Evolutionary conservation across 495 filamentous ascomycete genomes (phyloP).

Genomic region (Poronia punctata): DNA sequence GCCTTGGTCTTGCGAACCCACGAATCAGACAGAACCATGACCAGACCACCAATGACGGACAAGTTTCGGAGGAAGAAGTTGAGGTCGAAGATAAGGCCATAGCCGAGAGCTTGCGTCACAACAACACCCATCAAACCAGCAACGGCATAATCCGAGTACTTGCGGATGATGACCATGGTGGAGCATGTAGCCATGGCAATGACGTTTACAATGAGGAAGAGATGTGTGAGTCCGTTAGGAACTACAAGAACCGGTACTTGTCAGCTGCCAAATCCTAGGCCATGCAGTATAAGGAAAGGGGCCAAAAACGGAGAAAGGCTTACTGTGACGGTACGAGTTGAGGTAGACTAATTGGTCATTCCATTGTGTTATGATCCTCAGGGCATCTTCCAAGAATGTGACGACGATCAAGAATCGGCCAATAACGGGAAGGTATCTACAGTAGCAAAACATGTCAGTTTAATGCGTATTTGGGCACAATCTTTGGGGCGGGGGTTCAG

Average conservation of each 20-base stretch:
- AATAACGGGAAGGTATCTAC: conserved; percentile 87
- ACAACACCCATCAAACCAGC: conserved; percentile 84
- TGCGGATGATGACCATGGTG: conserved; percentile 79
- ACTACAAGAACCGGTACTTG: conserved; percentile 45
- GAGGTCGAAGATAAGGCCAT: conserved; percentile 96
- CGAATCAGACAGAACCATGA: conserved; percentile 96
- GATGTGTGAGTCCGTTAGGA: conserved; percentile 80
- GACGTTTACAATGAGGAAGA: conserved; percentile 89
- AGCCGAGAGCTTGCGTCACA: conserved; percentile 91
- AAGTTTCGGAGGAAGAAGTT: conserved; percentile 99
- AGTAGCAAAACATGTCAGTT: conserved; percentile 19
- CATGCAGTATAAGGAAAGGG: conserved; percentile 7
- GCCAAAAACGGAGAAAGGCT: conserved; percentile 27
- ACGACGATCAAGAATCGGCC: conserved; percentile 97
- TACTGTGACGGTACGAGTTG: conserved; percentile 89
- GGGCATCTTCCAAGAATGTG: conserved; percentile 93
- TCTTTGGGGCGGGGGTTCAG: no score
- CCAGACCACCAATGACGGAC: conserved; percentile 88
- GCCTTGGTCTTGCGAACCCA: conserved; percentile 98
- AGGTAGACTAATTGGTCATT: conserved; percentile 89
- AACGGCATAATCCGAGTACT: conserved; percentile 87
- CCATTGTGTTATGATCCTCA: conserved; percentile 98
- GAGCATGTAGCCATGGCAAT: conserved; percentile 82
- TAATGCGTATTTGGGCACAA: no score
- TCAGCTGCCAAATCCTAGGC: conserved; percentile 10